Percentiles rank a stretch among this genome's conserved stretches.
Conservation (phyloP, 148 eudicot species). For the Drosera capensis region DNA sequence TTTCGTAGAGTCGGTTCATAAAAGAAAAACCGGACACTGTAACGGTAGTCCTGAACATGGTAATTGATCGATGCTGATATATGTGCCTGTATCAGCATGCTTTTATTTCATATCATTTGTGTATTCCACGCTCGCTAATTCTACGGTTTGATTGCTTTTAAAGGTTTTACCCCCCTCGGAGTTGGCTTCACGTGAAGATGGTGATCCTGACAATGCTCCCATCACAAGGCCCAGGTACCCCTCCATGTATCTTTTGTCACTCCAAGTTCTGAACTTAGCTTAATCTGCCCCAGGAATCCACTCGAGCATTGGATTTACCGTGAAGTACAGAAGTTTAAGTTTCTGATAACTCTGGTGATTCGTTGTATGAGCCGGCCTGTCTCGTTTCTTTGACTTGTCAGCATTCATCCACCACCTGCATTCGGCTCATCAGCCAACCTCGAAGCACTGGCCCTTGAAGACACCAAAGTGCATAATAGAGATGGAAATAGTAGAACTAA, state of each 20-base stretch:
- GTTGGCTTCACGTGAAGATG: slow-evolving; percentile 31
- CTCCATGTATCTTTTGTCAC: slow-evolving; percentile 2
- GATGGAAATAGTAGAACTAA: slow-evolving; percentile 41
- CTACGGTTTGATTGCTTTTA: slow-evolving; percentile 6
- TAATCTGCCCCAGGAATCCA: too few relatives aligned
- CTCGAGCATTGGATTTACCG: neutral
- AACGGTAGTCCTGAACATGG: too few relatives aligned
- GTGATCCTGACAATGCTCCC: slow-evolving; percentile 17
- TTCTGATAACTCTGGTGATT: neutral
- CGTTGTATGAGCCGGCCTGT: slow-evolving; percentile 7
- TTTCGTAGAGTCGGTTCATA: too few relatives aligned
- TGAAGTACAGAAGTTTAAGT: neutral
- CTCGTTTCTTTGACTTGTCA: slow-evolving; percentile 9
- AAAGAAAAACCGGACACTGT: too few relatives aligned
- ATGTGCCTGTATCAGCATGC: too few relatives aligned
- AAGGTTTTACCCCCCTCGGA: slow-evolving; percentile 56
- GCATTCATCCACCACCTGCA: slow-evolving; percentile 87
- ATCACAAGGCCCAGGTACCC: slow-evolving; percentile 33
- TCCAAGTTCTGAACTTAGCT: neutral
- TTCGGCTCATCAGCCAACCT: slow-evolving; percentile 96
- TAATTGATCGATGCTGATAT: too few relatives aligned
- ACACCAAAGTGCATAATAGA: slow-evolving; percentile 35
- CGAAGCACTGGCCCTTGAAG: slow-evolving; percentile 94
- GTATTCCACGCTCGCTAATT: too few relatives aligned
- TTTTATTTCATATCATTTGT: too few relatives aligned